Evolutionary conservation across 306 rosid species (phyloP).

Genomic region (Cyamopsis tetragonoloba): DNA sequence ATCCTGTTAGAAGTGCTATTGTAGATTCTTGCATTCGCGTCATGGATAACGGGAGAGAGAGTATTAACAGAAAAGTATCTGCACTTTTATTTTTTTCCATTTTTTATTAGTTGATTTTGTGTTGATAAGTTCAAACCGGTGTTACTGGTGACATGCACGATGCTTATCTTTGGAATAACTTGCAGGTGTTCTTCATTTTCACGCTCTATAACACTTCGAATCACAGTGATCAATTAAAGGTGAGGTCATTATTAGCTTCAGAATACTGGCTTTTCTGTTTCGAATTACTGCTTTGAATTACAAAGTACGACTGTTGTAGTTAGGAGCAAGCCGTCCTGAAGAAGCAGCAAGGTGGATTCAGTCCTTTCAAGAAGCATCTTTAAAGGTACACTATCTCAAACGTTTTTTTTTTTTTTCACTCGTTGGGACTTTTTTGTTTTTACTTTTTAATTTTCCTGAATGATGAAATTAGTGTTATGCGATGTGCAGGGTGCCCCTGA

Average conservation of each 20-base stretch:
- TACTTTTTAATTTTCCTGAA: too few relatives aligned
- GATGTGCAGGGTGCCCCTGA: constrained; percentile 57
- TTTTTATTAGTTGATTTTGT: constrained; percentile 12
- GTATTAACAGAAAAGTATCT: constrained; percentile 74
- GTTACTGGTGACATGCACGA: not conserved
- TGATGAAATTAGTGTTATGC: constrained; percentile 20
- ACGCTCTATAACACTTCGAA: constrained; percentile 75
- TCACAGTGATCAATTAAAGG: constrained; percentile 85
- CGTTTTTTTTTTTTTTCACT: constrained; percentile 5
- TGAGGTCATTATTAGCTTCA: constrained; percentile 24
- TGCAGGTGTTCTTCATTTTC: constrained; percentile 79
- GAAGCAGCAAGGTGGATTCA: constrained; percentile 97
- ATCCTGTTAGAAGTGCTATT: constrained; percentile 76
- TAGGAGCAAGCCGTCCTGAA: constrained; percentile 94
- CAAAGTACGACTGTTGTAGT: constrained; percentile 37
- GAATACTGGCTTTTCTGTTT: not conserved
- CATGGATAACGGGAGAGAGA: constrained; percentile 83
- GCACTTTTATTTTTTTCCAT: not conserved
- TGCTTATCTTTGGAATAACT: constrained; percentile 12
- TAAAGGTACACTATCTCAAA: constrained; percentile 49
- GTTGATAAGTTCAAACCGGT: not conserved
- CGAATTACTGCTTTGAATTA: constrained; percentile 1
- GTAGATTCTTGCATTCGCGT: constrained; percentile 80
- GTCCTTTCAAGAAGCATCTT: constrained; percentile 68
- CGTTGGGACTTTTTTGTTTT: constrained; percentile 25